These are phyloP conservation scores for Porogramme epimiltina DNA, from an alignment of 1,284 basidiomycete genomes.

Conservation along the genomic window DNA sequence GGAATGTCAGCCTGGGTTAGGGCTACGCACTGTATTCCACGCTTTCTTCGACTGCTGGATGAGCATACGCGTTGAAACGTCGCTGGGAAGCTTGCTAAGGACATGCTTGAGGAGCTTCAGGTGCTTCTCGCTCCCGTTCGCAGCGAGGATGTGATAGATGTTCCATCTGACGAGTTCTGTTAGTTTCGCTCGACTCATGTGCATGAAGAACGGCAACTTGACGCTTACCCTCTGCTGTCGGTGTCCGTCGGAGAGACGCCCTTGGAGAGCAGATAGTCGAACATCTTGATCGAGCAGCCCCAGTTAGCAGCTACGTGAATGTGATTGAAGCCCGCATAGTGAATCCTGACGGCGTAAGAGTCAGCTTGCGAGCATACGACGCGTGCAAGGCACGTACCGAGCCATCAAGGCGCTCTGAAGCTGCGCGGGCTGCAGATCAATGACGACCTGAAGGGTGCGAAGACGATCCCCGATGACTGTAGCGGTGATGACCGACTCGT, in stretches of 20 bases:
- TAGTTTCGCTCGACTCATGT: no score
- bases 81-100: slow-evolving; percentile 48
- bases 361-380: not conserved
- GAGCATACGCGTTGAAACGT: slow-evolving; percentile 44
- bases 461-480: slow-evolving; percentile 39
- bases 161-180: slow-evolving; percentile 61
- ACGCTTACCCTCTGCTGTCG: slow-evolving; percentile 45
- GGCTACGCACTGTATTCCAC: slow-evolving; percentile 43
- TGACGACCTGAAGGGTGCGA: slow-evolving; percentile 44
- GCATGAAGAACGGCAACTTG: no score
- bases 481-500: slow-evolving; percentile 50
- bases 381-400: slow-evolving; percentile 35
- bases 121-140: slow-evolving; percentile 10
- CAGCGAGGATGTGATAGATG: slow-evolving; percentile 51
- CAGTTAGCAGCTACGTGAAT: slow-evolving; percentile 43
- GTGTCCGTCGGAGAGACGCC: slow-evolving; percentile 45
- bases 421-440: slow-evolving; percentile 40
- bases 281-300: slow-evolving; percentile 32
- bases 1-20: not conserved
- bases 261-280: slow-evolving; percentile 53
- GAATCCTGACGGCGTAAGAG: slow-evolving; percentile 35
- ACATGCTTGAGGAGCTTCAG: slow-evolving; percentile 41
- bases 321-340: slow-evolving; percentile 46
- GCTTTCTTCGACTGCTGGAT: slow-evolving; percentile 45
- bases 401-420: slow-evolving; percentile 42